phyloP scores from a whole-genome alignment of 345 rosid genomes.

The Gossypium turneri region DNA sequence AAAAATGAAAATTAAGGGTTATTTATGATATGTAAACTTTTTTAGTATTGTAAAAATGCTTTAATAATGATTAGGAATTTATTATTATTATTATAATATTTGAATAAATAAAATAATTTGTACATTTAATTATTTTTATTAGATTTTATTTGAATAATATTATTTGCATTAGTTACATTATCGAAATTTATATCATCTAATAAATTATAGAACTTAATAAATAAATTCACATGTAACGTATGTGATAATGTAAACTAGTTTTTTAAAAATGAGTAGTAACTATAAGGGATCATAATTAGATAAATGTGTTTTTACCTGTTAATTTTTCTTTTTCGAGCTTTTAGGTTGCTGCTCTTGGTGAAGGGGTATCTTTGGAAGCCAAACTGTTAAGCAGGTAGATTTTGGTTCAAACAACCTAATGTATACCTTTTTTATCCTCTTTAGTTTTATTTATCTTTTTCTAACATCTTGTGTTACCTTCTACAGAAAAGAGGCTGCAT shows the following conservation, averaged over 20 bases:
- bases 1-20: no score
- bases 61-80: no score
- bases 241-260: no score
- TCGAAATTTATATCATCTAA: no score
- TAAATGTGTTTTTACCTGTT: neutral
- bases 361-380: constrained; percentile 95
- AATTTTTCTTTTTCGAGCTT: constrained; percentile 13
- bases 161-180: no score
- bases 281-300: neutral
- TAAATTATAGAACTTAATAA: neutral
- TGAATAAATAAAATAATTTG: no score
- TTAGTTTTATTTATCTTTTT: constrained; percentile 14
- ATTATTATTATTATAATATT: no score
- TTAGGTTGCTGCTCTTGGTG: constrained; percentile 91
- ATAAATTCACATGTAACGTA: no score
- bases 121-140: no score
- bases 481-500: constrained; percentile 90
- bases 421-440: neutral
- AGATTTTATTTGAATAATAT: no score
- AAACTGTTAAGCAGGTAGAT: constrained; percentile 80
- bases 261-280: neutral
- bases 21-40: no score
- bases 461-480: constrained; percentile 22
- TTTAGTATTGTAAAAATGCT: no score
- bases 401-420: constrained; percentile 7